A percentile compares a stretch with the other conserved stretches of the same genome.
phyloP scores from a whole-genome alignment of 1,284 basidiomycete species.

The Entoloma clypeatum region DNA sequence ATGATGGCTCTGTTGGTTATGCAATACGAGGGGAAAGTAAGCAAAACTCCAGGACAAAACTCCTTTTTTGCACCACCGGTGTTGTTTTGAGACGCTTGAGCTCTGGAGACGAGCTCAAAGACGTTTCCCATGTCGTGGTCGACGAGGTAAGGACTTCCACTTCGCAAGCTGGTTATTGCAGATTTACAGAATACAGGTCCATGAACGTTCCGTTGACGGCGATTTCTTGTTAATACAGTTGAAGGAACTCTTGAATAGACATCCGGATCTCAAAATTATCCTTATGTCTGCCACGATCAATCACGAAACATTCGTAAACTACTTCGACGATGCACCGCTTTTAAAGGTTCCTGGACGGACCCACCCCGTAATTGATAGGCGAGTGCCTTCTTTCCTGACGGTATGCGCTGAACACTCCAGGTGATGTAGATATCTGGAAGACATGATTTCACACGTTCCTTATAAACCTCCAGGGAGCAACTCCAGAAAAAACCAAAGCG shows the following conservation, averaged over 20 bases:
- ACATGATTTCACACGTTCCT: constrained; percentile 56
- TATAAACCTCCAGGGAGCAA: constrained; percentile 41
- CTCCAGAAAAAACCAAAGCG: constrained; percentile 42
- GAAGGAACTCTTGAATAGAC: constrained; percentile 70
- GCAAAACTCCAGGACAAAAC: constrained; percentile 61
- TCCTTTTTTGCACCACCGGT: constrained; percentile 93
- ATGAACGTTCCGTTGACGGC: constrained; percentile 87
- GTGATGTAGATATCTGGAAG: constrained; percentile 72
- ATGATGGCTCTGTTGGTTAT: constrained; percentile 86
- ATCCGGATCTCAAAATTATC: constrained; percentile 75
- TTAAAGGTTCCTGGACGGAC: constrained; percentile 84
- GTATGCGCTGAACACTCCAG: not conserved
- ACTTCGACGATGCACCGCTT: constrained; percentile 79
- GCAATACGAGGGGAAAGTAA: constrained; percentile 89
- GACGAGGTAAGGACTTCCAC: constrained; percentile 64
- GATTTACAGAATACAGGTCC: constrained; percentile 49
- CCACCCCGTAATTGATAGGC: constrained; percentile 77
- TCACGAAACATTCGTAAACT: constrained; percentile 76
- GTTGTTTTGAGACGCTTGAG: constrained; percentile 80
- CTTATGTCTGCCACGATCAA: constrained; percentile 91
- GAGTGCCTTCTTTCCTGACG: constrained; percentile 22
- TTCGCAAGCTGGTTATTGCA: not conserved
- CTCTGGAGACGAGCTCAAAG: constrained; percentile 67
- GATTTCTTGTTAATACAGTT: constrained; percentile 89
- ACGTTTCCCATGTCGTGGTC: constrained; percentile 84